A percentile compares a stretch with the other conserved stretches of the same genome.
Conservation (phyloP, 495 filamentous ascomycete genomes). For the Collariella sp. region DNA sequence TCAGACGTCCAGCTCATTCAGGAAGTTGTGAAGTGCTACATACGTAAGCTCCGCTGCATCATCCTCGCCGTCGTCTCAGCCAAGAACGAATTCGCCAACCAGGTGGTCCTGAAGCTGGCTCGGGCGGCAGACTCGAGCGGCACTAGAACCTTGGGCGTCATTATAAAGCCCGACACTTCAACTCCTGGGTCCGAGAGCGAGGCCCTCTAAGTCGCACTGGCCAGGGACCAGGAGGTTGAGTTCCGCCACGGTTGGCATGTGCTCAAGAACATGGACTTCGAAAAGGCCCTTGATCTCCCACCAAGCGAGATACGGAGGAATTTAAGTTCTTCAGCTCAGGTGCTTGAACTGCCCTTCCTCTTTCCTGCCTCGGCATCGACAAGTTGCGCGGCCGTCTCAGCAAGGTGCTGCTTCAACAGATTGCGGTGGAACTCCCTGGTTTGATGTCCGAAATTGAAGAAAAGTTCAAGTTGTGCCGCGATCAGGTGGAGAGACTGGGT, state of each 20-base stretch:
- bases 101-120: conserved; percentile 62
- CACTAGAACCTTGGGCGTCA: conserved; percentile 69
- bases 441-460: conserved; percentile 49
- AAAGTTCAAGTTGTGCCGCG: conserved; percentile 27
- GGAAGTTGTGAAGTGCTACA: conserved; percentile 51
- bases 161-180: conserved; percentile 73
- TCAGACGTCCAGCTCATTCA: conserved; percentile 45
- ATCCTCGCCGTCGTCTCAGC: conserved; percentile 59
- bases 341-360: conserved; percentile 30
- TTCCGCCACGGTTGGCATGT: conserved; percentile 68
- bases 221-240: conserved; percentile 51
- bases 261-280: conserved; percentile 52
- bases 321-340: conserved; percentile 36
- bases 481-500: conserved; percentile 41
- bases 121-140: conserved; percentile 67
- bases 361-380: conserved; percentile 38
- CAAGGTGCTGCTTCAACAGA: conserved; percentile 48
- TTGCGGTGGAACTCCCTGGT: conserved; percentile 47
- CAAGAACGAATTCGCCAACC: conserved; percentile 53
- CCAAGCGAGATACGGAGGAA: conserved; percentile 36
- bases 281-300: conserved; percentile 32
- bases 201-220: conserved; percentile 42
- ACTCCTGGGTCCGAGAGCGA: conserved; percentile 42
- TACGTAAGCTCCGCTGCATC: conserved; percentile 49
- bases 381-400: conserved; percentile 45